Conservation (phyloP, 371 early-diverging fungal genomes). For the Mortierella sp. region DNA sequence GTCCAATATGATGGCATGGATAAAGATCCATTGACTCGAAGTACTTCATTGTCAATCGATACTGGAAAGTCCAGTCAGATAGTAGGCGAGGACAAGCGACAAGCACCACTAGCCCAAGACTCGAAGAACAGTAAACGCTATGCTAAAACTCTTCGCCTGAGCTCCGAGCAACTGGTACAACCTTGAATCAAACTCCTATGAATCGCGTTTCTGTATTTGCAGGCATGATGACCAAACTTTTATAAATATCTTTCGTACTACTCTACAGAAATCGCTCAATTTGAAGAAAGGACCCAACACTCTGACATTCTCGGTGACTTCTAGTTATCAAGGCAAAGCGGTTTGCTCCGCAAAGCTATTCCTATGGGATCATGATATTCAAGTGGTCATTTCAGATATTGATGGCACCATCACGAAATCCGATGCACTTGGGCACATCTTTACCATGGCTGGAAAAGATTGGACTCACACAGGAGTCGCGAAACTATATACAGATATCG, state of each 20-base stretch:
- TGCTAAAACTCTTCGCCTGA: slow-evolving; percentile 91
- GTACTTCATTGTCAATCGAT: slow-evolving; percentile 34
- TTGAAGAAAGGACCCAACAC: slow-evolving; percentile 93
- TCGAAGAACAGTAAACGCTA: slow-evolving; percentile 64
- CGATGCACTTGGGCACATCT: slow-evolving; percentile 97
- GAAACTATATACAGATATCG: slow-evolving; percentile 94
- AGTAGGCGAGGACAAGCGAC: slow-evolving; percentile 7
- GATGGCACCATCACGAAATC: slow-evolving; percentile 99
- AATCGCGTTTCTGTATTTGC: too few species aligned
- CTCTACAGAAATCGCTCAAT: slow-evolving; percentile 72
- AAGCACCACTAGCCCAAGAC: slow-evolving; percentile 7
- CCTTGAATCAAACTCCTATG: neutral
- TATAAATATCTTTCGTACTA: slow-evolving; percentile 5
- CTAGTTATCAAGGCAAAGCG: slow-evolving; percentile 82
- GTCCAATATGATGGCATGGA: neutral
- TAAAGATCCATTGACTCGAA: slow-evolving; percentile 15
- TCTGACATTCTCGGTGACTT: slow-evolving; percentile 88
- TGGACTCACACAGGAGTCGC: slow-evolving; percentile 99
- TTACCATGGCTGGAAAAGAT: slow-evolving; percentile 98
- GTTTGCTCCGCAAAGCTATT: slow-evolving; percentile 88
- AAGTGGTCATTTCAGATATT: slow-evolving; percentile 98
- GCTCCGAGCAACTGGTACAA: slow-evolving; percentile 86
- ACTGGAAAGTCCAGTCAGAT: slow-evolving; percentile 1
- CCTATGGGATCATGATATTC: slow-evolving; percentile 88
- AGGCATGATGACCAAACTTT: too few species aligned